Conservation (phyloP, 2,329 filamentous ascomycete genomes). For the Boeremia exigua region DNA sequence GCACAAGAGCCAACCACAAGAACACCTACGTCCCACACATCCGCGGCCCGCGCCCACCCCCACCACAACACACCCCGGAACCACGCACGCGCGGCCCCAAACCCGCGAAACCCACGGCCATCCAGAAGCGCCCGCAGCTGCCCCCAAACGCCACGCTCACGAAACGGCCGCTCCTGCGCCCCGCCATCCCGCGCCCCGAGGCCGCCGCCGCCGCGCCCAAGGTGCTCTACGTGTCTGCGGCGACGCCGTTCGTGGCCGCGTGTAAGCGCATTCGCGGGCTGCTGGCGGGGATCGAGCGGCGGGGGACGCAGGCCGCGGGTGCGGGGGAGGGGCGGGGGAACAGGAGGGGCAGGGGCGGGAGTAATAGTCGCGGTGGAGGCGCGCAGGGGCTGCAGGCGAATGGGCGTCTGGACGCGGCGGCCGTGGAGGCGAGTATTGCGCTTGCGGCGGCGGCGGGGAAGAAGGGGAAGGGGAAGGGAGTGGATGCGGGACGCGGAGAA, state of each 20-base stretch:
- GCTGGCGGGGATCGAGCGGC: conserved; percentile 63
- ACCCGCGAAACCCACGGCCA: background rate
- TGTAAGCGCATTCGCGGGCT: conserved; percentile 70
- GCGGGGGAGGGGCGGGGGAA: background rate
- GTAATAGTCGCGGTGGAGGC: no score
- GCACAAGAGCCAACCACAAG: conserved; percentile 4
- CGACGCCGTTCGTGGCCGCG: conserved; percentile 71
- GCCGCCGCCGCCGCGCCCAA: conserved; percentile 57
- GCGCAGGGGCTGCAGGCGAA: conserved; percentile 21
- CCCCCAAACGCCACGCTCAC: conserved; percentile 55
- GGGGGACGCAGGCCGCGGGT: conserved; percentile 50
- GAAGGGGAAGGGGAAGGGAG: conserved; percentile 16
- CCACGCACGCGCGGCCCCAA: background rate
- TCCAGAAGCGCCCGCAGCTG: conserved; percentile 4
- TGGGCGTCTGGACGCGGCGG: conserved; percentile 37
- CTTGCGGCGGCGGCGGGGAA: conserved; percentile 20
- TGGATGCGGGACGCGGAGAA: conserved; percentile 42
- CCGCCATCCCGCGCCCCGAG: conserved; percentile 61
- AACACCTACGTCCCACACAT: conserved; percentile 3
- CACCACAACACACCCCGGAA: background rate
- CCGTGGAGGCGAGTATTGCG: conserved; percentile 38
- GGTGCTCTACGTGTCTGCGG: conserved; percentile 69
- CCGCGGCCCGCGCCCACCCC: background rate
- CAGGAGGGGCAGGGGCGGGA: background rate
- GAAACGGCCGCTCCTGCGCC: conserved; percentile 65